These are phyloP conservation scores for Ambrosiella beaveri DNA, from an alignment of 2,329 filamentous ascomycete genomes.

Conservation along the genomic window DNA sequence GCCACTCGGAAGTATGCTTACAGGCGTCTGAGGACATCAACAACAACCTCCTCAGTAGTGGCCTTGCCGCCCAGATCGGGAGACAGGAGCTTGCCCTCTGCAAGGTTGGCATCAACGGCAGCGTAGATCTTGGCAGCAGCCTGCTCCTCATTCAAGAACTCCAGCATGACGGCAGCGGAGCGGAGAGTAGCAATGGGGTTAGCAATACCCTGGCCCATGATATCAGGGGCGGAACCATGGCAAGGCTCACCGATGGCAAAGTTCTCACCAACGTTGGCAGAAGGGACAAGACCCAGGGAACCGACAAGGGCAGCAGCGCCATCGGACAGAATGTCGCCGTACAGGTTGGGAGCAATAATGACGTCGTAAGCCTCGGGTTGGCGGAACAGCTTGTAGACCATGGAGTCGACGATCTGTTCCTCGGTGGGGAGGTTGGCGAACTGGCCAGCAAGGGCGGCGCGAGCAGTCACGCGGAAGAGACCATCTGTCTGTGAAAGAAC, in stretches of 20 bases:
- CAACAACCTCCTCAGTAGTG: constrained; percentile 68
- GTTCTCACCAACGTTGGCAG: constrained; percentile 81
- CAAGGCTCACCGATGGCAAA: constrained; percentile 98
- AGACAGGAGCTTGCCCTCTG: constrained; percentile 64
- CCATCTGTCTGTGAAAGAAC: constrained; percentile 93
- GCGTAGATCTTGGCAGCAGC: constrained; percentile 82
- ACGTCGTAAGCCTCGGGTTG: constrained; percentile 92
- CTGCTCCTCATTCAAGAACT: constrained; percentile 76
- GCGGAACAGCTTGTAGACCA: constrained; percentile 99
- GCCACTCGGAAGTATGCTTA: constrained; percentile 25
- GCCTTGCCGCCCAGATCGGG: constrained; percentile 84
- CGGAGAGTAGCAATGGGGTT: constrained; percentile 93
- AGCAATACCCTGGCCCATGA: constrained; percentile 78
- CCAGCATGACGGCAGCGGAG: constrained; percentile 84
- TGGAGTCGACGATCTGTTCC: constrained; percentile 97
- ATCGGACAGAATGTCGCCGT: constrained; percentile 92
- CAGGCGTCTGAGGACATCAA: constrained; percentile 70
- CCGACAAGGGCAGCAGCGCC: constrained; percentile 88
- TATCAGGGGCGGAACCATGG: constrained; percentile 90
- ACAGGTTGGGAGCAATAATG: constrained; percentile 92
- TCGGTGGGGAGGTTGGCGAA: constrained; percentile 57
- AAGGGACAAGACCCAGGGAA: constrained; percentile 78
- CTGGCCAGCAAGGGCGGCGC: constrained; percentile 50
- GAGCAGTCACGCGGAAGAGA: constrained; percentile 70
- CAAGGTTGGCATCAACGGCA: constrained; percentile 79